Evolutionary conservation across 208 protist genomes (phyloP), one percentile per base, ranked within the genome.

Genomic region (Leishmania arabica): DNA sequence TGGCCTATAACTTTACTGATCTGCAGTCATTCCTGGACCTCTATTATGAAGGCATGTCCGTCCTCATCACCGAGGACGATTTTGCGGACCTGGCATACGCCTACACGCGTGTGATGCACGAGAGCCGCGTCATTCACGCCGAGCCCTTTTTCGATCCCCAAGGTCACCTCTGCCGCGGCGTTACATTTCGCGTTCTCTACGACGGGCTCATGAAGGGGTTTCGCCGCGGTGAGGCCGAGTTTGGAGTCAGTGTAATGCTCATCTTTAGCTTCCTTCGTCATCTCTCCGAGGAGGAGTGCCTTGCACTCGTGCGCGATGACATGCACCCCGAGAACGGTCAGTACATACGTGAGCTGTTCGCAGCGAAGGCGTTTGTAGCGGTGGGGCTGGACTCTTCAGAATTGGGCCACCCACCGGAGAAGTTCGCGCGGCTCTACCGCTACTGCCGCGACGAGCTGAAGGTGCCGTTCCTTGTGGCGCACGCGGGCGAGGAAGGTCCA

Each of bases 71-170:
- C 4, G 83, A 90, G 82, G 83, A 88, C 8, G 90, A 93, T 81
- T 93, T 93, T 47, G 85, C 74, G 42, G 87, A 85, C 34, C 84
- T 93, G 31, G 79, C 88, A 51, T 91, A 86, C 66, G 78, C 80
- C 47, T 93, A 93, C 65, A 84, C 86, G n/a, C 47, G 76, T 51
- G 79, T 81, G 77, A 84, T 87, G 83, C 76, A 83, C 79, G 81
- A 71, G 13, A 77, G 83, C 21, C 31, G 79, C 47, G 69, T 93
- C n/a, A 34, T 49, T 62, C 88, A 93, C 66, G 80, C 86, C 19
- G 90, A 93, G 84, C 77, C 83, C 45, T 91, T 93, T 69, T 93
- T 93, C 42, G 90, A 93, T 60, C 88, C 88, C 1, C 90, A 93
- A 78, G 84, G 84, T 15, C 90, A 93, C 82, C 71, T 84, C 31